Percentiles rank a stretch among this genome's conserved stretches.
Evolutionary conservation across 2,329 filamentous ascomycete genomes (phyloP).

Genomic region (Aspergillus sp.): DNA sequence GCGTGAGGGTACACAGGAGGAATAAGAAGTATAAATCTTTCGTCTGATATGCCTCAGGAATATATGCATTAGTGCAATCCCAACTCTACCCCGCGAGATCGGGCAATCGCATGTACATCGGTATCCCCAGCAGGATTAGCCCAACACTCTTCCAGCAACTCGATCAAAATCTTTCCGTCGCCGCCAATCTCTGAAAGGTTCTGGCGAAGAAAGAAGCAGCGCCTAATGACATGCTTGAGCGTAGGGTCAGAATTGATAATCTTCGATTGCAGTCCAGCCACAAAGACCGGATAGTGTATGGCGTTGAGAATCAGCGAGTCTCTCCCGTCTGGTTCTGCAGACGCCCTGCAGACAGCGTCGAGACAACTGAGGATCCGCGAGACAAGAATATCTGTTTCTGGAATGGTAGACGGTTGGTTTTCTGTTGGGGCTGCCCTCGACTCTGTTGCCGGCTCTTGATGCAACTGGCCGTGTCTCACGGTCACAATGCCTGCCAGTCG

Average conservation of each 20-base stretch:
- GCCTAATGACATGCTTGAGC: conserved; percentile 18
- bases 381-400: conserved; percentile 17
- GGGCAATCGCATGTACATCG: conserved; percentile 22
- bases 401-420: conserved; percentile 4
- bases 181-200: background rate
- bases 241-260: conserved; percentile 17
- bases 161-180: conserved; percentile 2
- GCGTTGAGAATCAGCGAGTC: conserved; percentile 25
- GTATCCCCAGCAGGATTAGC: conserved; percentile 8
- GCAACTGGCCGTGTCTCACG: conserved; percentile 15
- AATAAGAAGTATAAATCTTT: background rate
- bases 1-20: background rate
- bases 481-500: conserved; percentile 26
- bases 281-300: conserved; percentile 22
- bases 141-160: conserved; percentile 28
- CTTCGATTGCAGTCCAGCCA: conserved; percentile 16
- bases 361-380: conserved; percentile 23
- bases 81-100: conserved; percentile 21
- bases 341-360: conserved; percentile 25
- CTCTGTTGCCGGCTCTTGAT: background rate
- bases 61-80: conserved; percentile 21
- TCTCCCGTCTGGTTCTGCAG: conserved; percentile 10
- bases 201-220: background rate
- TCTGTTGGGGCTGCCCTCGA: background rate
- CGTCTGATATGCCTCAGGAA: too few species aligned